phyloP scores from a whole-genome alignment of 2,329 filamentous ascomycete genomes.

The Colletotrichum viniferum region DNA sequence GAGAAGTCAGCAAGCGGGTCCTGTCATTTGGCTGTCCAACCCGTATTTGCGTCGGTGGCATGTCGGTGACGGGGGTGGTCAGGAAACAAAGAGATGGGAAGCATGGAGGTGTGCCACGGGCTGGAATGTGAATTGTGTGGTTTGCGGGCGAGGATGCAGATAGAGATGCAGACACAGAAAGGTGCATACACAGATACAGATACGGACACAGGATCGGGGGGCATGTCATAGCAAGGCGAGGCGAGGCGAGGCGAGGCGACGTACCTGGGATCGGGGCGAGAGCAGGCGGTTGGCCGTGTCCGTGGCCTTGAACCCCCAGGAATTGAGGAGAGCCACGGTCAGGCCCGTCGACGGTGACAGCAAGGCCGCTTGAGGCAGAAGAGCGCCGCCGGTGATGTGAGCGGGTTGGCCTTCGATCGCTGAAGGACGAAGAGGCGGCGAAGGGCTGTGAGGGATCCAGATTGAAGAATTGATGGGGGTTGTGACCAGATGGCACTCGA shows the following conservation, averaged over 20 bases:
- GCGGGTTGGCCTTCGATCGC: slow-evolving; percentile 27
- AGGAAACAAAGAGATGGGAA: neutral
- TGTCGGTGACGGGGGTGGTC: neutral
- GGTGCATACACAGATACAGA: neutral
- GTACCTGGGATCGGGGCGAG: slow-evolving; percentile 63
- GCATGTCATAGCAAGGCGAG: neutral
- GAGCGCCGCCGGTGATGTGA: slow-evolving; percentile 36
- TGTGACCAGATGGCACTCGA: slow-evolving; percentile 24
- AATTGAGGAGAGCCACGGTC: slow-evolving; percentile 36
- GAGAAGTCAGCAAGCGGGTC: slow-evolving; percentile 22
- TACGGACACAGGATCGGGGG: neutral
- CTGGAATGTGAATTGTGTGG: neutral
- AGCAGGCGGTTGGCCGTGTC: slow-evolving; percentile 42
- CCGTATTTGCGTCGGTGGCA: slow-evolving; percentile 8
- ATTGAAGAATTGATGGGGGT: slow-evolving; percentile 20
- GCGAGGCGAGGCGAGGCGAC: slow-evolving; percentile 28
- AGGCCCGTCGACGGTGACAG: slow-evolving; percentile 33
- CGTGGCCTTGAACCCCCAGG: slow-evolving; percentile 43
- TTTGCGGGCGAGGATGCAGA: slow-evolving; percentile 3
- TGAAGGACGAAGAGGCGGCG: slow-evolving; percentile 27
- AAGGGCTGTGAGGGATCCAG: slow-evolving; percentile 22
- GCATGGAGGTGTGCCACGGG: neutral
- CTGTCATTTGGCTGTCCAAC: slow-evolving; percentile 4
- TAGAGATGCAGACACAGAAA: neutral
- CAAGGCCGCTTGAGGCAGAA: slow-evolving; percentile 30